A percentile compares a stretch with the other conserved stretches of the same genome.
Evolutionary conservation across 805 yeast species (phyloP).

Genomic region (Torulaspora quercuum): DNA sequence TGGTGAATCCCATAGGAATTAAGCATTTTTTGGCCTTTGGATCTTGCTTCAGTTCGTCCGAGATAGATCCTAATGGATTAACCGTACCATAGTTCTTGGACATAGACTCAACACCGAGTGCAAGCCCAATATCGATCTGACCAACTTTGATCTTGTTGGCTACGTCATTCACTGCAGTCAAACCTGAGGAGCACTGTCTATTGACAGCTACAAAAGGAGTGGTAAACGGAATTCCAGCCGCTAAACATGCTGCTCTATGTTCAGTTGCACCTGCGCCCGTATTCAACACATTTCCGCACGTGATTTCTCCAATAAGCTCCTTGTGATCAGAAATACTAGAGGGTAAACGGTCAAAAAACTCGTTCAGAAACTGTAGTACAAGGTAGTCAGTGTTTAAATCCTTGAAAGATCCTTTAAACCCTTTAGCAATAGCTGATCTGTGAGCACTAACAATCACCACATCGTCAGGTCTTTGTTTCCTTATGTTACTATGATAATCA

Average conservation of each 20-base stretch:
- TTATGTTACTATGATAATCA: conserved; percentile 8
- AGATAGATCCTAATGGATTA: conserved; percentile 59
- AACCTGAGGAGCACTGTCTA: conserved; percentile 93
- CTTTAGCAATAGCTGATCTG: conserved; percentile 86
- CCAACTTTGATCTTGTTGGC: conserved; percentile 85
- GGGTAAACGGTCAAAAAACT: conserved; percentile 53
- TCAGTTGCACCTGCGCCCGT: conserved; percentile 93
- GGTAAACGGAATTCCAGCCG: conserved; percentile 83
- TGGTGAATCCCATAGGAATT: conserved; percentile 95
- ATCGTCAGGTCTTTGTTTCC: conserved; percentile 67
- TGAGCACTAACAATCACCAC: conserved; percentile 88
- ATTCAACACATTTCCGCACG: conserved; percentile 88
- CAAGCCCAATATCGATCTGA: conserved; percentile 87
- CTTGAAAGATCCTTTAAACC: conserved; percentile 81
- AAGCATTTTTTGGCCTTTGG: conserved; percentile 65
- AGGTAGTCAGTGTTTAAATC: conserved; percentile 80
- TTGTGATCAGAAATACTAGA: conserved; percentile 44
- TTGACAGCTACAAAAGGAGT: conserved; percentile 80
- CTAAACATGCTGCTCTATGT: conserved; percentile 86
- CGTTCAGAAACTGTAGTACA: conserved; percentile 59
- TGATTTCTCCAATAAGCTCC: conserved; percentile 72
- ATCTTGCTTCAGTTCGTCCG: conserved; percentile 45
- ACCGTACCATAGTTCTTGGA: conserved; percentile 78
- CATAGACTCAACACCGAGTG: conserved; percentile 94
- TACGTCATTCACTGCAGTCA: conserved; percentile 84